Evolutionary conservation across 2,329 filamentous ascomycete genomes (phyloP), one percentile per base, ranked within the genome.

Genomic region (Xylaria sp.): DNA sequence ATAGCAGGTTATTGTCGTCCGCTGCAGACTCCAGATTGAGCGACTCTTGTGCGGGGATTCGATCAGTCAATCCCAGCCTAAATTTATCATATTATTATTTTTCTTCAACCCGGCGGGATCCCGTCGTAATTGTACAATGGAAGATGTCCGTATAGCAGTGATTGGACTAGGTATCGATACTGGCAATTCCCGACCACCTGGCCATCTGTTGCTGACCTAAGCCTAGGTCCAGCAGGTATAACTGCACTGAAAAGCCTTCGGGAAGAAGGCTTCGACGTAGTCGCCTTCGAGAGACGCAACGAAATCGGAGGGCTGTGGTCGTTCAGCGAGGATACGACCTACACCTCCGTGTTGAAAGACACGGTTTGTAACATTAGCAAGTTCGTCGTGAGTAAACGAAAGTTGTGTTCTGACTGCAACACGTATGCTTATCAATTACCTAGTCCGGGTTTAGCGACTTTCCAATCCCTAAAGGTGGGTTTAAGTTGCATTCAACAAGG

Each of bases 251-350:
- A 85, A 74, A 81, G 81, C 46, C 70, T 85, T 20, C 72, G 79
- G 1, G 82, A 85, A 65, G 82, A 83, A 73, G 82, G 82, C 9
- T 85, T 84, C 61, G 73, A 83, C 10, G 82, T 80, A 5, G 78
- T 79, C 1, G 83, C 80, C 2, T 85, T 84, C 55, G 84, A 85
- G 57, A 76, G 79, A 34, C 81, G 81, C 63, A 67, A 73, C 54
- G 80, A 79, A 64, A 73, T 84, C 20, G 83, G 83, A 10, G 83
- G 83, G 0, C 72, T 85, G 0, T 85, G 83, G 83, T 78, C 81
- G 52, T 84, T 79, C 63, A 83, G 78, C 12, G 76, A 79, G 1
- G 74, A 81, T 44, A 15, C 67, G 13, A 44, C 31, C 5, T 73
- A 69, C 41, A 75, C 74, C 6, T 73, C 73, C 1, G 68, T 60